Evolutionary conservation across 768 basidiomycete species (phyloP).

Genomic region (Rhizopogon vesiculosus): DNA sequence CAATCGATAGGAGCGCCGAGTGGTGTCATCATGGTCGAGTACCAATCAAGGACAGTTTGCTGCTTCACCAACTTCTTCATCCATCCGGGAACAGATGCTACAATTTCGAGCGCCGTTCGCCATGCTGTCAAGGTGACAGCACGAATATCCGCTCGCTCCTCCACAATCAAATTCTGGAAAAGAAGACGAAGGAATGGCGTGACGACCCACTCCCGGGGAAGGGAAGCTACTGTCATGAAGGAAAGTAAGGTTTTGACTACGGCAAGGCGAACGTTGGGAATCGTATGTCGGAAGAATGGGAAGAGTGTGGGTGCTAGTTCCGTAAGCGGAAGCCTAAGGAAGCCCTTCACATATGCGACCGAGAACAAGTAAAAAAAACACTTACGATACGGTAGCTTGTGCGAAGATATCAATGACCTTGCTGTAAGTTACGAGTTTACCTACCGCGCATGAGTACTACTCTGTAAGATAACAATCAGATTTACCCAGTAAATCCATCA

Average conservation of each 20-base stretch:
- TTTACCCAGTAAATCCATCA: constrained; percentile 94
- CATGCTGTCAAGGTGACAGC: constrained; percentile 69
- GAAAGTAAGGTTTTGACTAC: constrained; percentile 86
- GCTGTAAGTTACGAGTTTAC: constrained; percentile 76
- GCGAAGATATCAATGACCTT: constrained; percentile 75
- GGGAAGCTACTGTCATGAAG: constrained; percentile 74
- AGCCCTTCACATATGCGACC: constrained; percentile 3
- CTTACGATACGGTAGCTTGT: constrained; percentile 66
- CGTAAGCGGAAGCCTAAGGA: constrained; percentile 67
- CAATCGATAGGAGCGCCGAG: constrained; percentile 75
- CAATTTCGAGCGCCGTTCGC: constrained; percentile 60
- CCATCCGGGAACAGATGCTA: constrained; percentile 40
- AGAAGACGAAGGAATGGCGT: constrained; percentile 75
- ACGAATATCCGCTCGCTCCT: constrained; percentile 85
- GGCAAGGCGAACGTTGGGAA: constrained; percentile 85
- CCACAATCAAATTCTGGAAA: constrained; percentile 91
- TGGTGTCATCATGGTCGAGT: constrained; percentile 84
- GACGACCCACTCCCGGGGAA: constrained; percentile 79
- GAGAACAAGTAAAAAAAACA: constrained; percentile 12
- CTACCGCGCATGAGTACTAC: constrained; percentile 32
- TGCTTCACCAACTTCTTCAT: constrained; percentile 53
- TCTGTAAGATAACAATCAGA: constrained; percentile 1
- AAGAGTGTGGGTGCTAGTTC: constrained; percentile 83
- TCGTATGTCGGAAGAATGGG: constrained; percentile 97
- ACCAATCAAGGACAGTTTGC: constrained; percentile 75